Conservation (phyloP, 192 early-diverging fungal genomes). For the Rhizophagus sp. region DNA sequence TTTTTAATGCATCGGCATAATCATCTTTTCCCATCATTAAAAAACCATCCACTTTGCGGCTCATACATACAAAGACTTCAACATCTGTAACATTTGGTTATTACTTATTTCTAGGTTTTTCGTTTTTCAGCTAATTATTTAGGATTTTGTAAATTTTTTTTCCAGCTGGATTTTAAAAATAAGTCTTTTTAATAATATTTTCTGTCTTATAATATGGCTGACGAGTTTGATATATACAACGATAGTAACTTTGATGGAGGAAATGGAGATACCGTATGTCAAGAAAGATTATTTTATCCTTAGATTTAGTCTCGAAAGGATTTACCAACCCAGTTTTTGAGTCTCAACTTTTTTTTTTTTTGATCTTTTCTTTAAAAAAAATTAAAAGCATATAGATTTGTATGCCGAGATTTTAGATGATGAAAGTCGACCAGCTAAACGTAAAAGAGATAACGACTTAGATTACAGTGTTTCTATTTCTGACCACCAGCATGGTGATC, state of each 20-base stretch:
- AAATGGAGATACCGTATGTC: constrained; percentile 19
- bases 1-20: no score
- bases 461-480: not conserved
- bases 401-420: constrained; percentile 41
- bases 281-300: not conserved
- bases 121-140: no score
- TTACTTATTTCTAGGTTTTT: no score
- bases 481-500: constrained; percentile 7
- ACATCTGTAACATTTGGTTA: no score
- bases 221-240: constrained; percentile 25
- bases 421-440: constrained; percentile 33
- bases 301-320: not conserved
- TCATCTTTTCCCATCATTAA: no score
- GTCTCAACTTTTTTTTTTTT: not conserved
- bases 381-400: constrained; percentile 37
- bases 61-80: no score
- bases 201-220: constrained; percentile 8
- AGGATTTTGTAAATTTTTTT: no score
- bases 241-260: constrained; percentile 19
- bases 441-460: constrained; percentile 7
- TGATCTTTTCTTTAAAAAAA: not conserved
- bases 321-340: not conserved
- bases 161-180: no score
- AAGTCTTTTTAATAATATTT: not conserved
- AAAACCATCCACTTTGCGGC: no score